phyloP scores from a whole-genome alignment of 768 basidiomycete species.

The Suillus plorans region DNA sequence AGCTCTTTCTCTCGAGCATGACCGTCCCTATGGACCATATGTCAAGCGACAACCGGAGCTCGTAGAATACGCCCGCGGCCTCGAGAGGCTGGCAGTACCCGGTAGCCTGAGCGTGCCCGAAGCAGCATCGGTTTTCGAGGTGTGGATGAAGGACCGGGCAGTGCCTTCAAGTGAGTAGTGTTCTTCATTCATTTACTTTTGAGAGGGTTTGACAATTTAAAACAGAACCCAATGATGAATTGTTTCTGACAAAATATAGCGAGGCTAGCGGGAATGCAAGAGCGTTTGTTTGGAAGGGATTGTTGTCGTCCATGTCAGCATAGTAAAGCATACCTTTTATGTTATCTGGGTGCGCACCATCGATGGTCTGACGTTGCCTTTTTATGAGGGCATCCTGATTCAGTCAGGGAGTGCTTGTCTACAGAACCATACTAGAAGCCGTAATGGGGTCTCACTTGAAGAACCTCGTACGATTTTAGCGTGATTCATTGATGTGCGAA shows the following conservation, averaged over 20 bases:
- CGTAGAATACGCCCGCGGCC: constrained; percentile 52
- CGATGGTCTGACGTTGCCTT: not conserved
- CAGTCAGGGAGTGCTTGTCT: not conserved
- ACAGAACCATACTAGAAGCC: not conserved
- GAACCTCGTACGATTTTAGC: not conserved
- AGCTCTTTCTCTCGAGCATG: constrained; percentile 49
- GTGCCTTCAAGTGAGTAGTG: constrained; percentile 46
- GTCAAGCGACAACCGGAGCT: constrained; percentile 51
- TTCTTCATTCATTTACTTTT: not conserved
- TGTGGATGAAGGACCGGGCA: constrained; percentile 68
- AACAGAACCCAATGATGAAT: constrained; percentile 55
- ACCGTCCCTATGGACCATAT: constrained; percentile 51
- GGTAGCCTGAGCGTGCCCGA: constrained; percentile 62
- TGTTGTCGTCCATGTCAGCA: constrained; percentile 37
- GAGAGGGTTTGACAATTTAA: not conserved
- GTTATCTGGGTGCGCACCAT: not conserved
- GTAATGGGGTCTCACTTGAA: not conserved
- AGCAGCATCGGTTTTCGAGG: constrained; percentile 71
- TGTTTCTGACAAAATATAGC: constrained; percentile 76
- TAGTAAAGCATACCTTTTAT: constrained; percentile 5
- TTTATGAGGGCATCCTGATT: not conserved
- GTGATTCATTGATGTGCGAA: not conserved
- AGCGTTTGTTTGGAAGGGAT: constrained; percentile 72
- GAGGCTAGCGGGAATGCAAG: constrained; percentile 78
- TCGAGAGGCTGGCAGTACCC: constrained; percentile 52